A percentile compares a stretch with the other conserved stretches of the same genome.
Evolutionary conservation across 1,284 basidiomycete genomes (phyloP).

Genomic region (Leccinum laetum): DNA sequence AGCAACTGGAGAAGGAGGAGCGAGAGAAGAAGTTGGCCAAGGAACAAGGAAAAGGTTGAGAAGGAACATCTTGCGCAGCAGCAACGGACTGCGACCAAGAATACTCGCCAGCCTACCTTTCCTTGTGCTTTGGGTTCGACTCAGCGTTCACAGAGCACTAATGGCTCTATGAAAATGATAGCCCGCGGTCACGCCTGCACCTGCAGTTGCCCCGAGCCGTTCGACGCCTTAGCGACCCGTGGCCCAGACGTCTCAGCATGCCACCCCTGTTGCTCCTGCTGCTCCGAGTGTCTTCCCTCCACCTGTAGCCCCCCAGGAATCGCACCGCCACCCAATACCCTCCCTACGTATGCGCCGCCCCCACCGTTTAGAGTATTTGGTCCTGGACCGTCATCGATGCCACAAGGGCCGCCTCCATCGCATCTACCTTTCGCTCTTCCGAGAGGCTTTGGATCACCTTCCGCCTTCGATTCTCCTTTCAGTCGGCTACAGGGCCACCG

Average conservation of each 20-base stretch:
- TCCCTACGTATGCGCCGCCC: conserved; percentile 50
- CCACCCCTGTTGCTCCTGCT: conserved; percentile 34
- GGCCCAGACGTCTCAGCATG: conserved; percentile 31
- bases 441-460: conserved; percentile 45
- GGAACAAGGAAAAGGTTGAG: conserved; percentile 59
- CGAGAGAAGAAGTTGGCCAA: conserved; percentile 53
- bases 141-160: conserved; percentile 41
- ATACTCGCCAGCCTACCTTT: conserved; percentile 46
- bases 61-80: conserved; percentile 48
- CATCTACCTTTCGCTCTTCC: conserved; percentile 55
- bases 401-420: conserved; percentile 41
- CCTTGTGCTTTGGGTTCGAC: conserved; percentile 54
- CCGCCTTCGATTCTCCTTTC: conserved; percentile 51
- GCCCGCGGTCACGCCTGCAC: conserved; percentile 31
- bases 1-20: conserved; percentile 66
- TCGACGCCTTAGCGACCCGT: conserved; percentile 33
- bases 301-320: conserved; percentile 45
- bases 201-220: conserved; percentile 21
- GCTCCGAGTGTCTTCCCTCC: conserved; percentile 28
- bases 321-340: conserved; percentile 40
- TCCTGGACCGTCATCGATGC: conserved; percentile 40
- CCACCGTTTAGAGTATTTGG: conserved; percentile 50
- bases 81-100: conserved; percentile 37
- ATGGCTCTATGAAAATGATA: conserved; percentile 52
- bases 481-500: conserved; percentile 46